Conservation (phyloP, 805 yeast genomes). For the Candida vartiovaarae region DNA sequence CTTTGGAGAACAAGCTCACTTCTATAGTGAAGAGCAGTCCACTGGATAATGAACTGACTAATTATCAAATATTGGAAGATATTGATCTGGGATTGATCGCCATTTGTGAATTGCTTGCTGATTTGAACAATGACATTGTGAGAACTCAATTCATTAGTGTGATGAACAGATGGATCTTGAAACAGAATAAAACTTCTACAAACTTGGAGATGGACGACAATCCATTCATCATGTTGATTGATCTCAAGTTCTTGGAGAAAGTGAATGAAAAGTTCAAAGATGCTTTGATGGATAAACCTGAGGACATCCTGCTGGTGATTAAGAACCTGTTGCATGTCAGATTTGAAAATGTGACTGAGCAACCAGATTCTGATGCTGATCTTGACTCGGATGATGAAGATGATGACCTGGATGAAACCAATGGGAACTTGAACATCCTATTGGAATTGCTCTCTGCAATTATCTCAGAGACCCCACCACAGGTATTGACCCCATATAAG, state of each 20-base stretch:
- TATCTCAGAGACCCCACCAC: slow-evolving; percentile 24
- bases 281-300: slow-evolving; percentile 36
- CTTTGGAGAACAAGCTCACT: slow-evolving; percentile 30
- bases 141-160: slow-evolving; percentile 42
- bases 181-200: slow-evolving; percentile 4
- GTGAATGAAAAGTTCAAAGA: slow-evolving; percentile 54
- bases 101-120: slow-evolving; percentile 37
- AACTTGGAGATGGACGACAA: slow-evolving; percentile 21
- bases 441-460: slow-evolving; percentile 33
- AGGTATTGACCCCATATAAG: slow-evolving; percentile 15
- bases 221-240: slow-evolving; percentile 50
- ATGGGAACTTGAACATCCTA: slow-evolving; percentile 25
- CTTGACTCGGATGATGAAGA: slow-evolving; percentile 33
- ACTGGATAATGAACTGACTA: slow-evolving; percentile 4
- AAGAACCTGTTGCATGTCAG: slow-evolving; percentile 31
- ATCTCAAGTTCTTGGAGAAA: slow-evolving; percentile 57
- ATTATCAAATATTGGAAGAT: slow-evolving; percentile 31
- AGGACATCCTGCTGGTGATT: slow-evolving; percentile 47
- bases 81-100: slow-evolving; percentile 38
- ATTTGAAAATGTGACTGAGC: slow-evolving; percentile 8
- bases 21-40: slow-evolving; percentile 21
- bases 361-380: slow-evolving; percentile 25
- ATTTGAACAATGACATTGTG: slow-evolving; percentile 40
- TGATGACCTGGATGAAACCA: slow-evolving; percentile 20
- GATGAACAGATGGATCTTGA: slow-evolving; percentile 54